These are phyloP conservation scores for Aspergillus thermomutatus DNA, from an alignment of 2,329 filamentous ascomycete genomes.

Conservation along the genomic window DNA sequence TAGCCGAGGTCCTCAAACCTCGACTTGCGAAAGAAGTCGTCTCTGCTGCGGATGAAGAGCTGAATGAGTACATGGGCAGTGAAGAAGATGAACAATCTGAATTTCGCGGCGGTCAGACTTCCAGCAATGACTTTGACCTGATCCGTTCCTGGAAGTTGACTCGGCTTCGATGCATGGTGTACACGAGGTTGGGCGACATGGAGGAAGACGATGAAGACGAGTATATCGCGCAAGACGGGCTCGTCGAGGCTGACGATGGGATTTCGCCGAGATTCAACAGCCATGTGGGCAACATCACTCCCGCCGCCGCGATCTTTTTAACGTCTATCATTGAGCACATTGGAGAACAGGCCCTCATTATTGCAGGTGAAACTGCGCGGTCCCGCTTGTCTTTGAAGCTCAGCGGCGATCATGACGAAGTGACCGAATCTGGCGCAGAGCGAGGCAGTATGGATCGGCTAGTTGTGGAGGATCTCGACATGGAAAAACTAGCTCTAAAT, in stretches of 20 bases:
- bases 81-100: slow-evolving; percentile 70
- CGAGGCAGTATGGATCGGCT: slow-evolving; percentile 58
- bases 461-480: slow-evolving; percentile 84
- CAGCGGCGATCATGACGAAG: slow-evolving; percentile 56
- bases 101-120: slow-evolving; percentile 50
- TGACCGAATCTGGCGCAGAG: slow-evolving; percentile 43
- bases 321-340: slow-evolving; percentile 93
- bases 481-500: slow-evolving; percentile 89
- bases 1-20: slow-evolving; percentile 82
- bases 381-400: slow-evolving; percentile 30
- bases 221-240: slow-evolving; percentile 75
- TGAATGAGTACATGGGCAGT: slow-evolving; percentile 81
- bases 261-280: slow-evolving; percentile 56
- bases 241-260: slow-evolving; percentile 53
- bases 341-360: slow-evolving; percentile 84
- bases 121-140: slow-evolving; percentile 72
- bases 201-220: slow-evolving; percentile 96
- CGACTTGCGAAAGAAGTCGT: slow-evolving; percentile 84
- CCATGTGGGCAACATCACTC: slow-evolving; percentile 68
- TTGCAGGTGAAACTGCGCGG: slow-evolving; percentile 78
- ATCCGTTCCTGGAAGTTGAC: slow-evolving; percentile 93
- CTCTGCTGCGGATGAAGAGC: slow-evolving; percentile 76
- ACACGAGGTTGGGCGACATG: slow-evolving; percentile 91
- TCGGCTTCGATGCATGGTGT: slow-evolving; percentile 93
- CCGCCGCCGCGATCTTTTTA: slow-evolving; percentile 90